Conservation (phyloP, 768 basidiomycete genomes). For the Galerina marginata region DNA sequence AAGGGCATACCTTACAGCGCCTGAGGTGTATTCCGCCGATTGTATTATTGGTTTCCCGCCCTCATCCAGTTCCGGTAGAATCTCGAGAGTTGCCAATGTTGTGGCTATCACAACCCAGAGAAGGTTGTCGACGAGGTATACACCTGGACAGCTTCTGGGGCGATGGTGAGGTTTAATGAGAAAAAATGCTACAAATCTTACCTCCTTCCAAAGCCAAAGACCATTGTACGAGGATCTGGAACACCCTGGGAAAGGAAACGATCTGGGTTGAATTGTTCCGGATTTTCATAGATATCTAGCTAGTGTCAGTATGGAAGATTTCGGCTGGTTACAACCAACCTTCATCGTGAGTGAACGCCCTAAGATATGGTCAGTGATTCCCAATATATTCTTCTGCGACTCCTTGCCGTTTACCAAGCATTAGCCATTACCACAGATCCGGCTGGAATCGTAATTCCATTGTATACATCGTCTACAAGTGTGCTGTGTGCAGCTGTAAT, state of each 20-base stretch:
- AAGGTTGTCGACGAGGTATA: conserved; percentile 4
- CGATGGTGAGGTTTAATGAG: background rate
- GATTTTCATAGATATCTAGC: background rate
- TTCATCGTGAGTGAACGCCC: conserved; percentile 5
- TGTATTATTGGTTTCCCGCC: background rate
- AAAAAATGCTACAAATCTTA: background rate
- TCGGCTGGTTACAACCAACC: background rate
- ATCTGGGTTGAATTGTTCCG: background rate
- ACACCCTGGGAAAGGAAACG: background rate
- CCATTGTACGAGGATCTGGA: background rate
- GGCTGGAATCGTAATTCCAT: conserved; percentile 5
- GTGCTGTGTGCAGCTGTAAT: conserved; percentile 6
- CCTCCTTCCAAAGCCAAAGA: conserved; percentile 4
- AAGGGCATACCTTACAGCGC: background rate
- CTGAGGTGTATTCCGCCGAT: conserved; percentile 1
- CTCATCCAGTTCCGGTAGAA: background rate
- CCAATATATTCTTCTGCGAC: too few species aligned
- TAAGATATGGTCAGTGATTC: background rate
- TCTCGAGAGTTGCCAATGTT: background rate
- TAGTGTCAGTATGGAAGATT: background rate
- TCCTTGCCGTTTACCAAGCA: background rate
- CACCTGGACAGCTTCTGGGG: conserved; percentile 4
- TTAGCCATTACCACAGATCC: conserved; percentile 9
- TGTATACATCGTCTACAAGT: conserved; percentile 1
- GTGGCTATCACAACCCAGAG: conserved; percentile 2